Conservation (phyloP, 441 rosid species). For the Gossypium laxum region DNA sequence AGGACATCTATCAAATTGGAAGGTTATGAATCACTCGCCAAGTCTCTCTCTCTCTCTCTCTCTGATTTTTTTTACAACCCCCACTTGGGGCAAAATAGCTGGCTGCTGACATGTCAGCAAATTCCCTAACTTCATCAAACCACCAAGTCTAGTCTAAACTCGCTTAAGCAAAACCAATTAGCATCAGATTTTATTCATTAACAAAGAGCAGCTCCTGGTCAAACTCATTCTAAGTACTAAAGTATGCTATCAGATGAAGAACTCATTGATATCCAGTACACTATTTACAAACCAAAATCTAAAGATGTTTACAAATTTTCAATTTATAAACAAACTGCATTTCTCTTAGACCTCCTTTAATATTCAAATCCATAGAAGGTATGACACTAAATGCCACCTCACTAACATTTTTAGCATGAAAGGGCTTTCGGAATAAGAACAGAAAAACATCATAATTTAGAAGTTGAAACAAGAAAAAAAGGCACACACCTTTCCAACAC, state of each 20-base stretch:
- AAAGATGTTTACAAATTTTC: background rate
- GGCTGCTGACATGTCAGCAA: background rate
- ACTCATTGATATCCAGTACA: background rate
- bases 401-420: background rate
- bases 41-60: background rate
- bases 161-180: background rate
- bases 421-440: background rate
- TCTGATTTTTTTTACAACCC: background rate
- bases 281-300: constrained; percentile 1
- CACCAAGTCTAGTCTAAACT: background rate
- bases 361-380: background rate
- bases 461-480: background rate
- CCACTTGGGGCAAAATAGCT: background rate
- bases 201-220: background rate
- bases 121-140: background rate
- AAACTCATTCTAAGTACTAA: background rate
- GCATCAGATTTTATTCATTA: background rate
- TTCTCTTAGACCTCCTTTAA: constrained; percentile 4
- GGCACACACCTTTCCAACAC: background rate
- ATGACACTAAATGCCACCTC: background rate
- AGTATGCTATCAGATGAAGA: background rate
- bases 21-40: background rate
- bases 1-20: background rate
- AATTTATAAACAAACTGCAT: background rate
- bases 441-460: background rate